These are phyloP conservation scores for Crataegus laevigata DNA, from an alignment of 306 rosid genomes.

Conservation along the genomic window DNA sequence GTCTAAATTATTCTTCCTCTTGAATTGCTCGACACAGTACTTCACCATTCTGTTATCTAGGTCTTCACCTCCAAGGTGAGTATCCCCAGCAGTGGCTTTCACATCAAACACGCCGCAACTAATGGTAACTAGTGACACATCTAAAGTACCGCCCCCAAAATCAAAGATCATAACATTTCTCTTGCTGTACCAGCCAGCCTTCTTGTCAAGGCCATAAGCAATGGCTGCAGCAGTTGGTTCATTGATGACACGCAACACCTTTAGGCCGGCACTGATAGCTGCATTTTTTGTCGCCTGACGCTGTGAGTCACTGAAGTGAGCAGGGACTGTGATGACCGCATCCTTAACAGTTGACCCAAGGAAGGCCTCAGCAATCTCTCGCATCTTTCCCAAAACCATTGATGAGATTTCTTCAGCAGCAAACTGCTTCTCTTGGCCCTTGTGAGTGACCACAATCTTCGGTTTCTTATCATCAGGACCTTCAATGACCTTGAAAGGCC, in stretches of 20 bases:
- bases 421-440: neutral
- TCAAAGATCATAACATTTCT: slow-evolving; percentile 60
- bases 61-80: slow-evolving; percentile 16
- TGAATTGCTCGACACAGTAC: slow-evolving; percentile 10
- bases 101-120: slow-evolving; percentile 4
- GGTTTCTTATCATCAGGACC: neutral
- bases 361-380: slow-evolving; percentile 77
- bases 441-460: neutral
- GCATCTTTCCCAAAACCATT: slow-evolving; percentile 60
- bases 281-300: slow-evolving; percentile 73
- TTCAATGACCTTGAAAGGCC: no score
- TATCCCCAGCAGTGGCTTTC: slow-evolving; percentile 15
- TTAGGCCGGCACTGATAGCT: slow-evolving; percentile 60
- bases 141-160: slow-evolving; percentile 30
- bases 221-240: slow-evolving; percentile 81
- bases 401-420: slow-evolving; percentile 55
- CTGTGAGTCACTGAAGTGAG: slow-evolving; percentile 68
- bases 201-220: slow-evolving; percentile 67
- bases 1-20: slow-evolving; percentile 10
- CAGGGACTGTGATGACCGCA: slow-evolving; percentile 47
- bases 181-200: slow-evolving; percentile 44
- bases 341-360: no score
- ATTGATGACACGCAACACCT: slow-evolving; percentile 53
- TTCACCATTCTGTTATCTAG: slow-evolving; percentile 18
- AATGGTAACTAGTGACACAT: slow-evolving; percentile 7